Conservation (phyloP, 345 rosid genomes). For the Eucalyptus cloeziana region DNA sequence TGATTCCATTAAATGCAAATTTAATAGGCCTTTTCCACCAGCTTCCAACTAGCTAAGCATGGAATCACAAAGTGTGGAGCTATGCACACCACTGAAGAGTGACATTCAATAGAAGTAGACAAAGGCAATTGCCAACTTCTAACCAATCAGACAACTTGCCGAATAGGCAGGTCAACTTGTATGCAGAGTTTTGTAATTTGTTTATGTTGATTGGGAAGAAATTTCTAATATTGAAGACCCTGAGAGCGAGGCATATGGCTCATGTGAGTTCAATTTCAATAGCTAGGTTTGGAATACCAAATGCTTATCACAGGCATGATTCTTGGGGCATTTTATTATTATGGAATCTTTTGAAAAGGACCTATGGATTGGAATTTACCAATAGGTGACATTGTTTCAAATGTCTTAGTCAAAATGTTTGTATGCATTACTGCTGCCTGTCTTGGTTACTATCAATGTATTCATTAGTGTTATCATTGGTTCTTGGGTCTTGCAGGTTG, state of each 20-base stretch:
- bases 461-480: background rate
- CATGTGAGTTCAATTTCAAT: background rate
- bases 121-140: background rate
- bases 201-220: background rate
- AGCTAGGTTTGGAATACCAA: background rate
- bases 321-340: background rate
- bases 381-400: background rate
- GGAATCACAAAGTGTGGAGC: background rate
- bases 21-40: background rate
- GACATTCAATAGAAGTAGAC: background rate
- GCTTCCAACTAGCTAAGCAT: background rate
- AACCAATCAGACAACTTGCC: background rate
- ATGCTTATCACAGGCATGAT: background rate
- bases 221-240: background rate
- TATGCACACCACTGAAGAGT: background rate
- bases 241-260: background rate
- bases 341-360: background rate
- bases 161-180: background rate
- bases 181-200: background rate
- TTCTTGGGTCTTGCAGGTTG: conserved; percentile 43
- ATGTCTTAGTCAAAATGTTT: background rate
- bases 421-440: background rate
- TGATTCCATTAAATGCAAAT: background rate
- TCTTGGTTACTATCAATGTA: background rate
- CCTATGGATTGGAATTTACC: background rate